These are phyloP conservation scores for Mortierella sp. DNA, from an alignment of 371 early-diverging fungal species.

Conservation along the genomic window DNA sequence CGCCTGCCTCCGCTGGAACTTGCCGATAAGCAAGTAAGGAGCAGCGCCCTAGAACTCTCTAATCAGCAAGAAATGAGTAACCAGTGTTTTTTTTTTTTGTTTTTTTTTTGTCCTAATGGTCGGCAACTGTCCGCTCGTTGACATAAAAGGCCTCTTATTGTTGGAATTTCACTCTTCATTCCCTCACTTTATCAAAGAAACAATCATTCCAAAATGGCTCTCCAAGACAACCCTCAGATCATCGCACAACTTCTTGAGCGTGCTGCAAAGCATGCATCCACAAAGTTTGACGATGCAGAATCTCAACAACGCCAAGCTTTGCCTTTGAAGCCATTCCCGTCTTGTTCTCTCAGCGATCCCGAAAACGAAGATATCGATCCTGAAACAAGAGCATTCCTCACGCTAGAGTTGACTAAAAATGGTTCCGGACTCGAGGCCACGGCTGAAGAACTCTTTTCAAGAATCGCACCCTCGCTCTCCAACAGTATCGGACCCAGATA, in stretches of 20 bases:
- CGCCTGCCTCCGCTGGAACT: too few species aligned
- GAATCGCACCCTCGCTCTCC: conserved; percentile 35
- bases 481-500: conserved; percentile 43
- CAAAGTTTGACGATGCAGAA: neutral
- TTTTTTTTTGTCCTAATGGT: too few species aligned
- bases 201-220: conserved; percentile 6
- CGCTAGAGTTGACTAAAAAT: neutral
- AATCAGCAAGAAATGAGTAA: too few species aligned
- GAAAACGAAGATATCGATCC: conserved; percentile 1
- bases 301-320: conserved; percentile 17
- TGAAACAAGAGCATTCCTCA: conserved; percentile 10
- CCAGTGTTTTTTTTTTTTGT: too few species aligned
- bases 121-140: too few species aligned
- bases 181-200: too few species aligned
- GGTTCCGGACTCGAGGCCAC: conserved; percentile 31
- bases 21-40: too few species aligned
- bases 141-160: too few species aligned
- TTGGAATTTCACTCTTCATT: too few species aligned
- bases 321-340: conserved; percentile 20
- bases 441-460: conserved; percentile 15
- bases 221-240: conserved; percentile 12
- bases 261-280: conserved; percentile 21
- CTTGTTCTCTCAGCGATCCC: neutral
- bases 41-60: too few species aligned
- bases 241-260: conserved; percentile 4